phyloP scores from a whole-genome alignment of 306 rosid genomes.

The Citrullus mucosospermus region DNA sequence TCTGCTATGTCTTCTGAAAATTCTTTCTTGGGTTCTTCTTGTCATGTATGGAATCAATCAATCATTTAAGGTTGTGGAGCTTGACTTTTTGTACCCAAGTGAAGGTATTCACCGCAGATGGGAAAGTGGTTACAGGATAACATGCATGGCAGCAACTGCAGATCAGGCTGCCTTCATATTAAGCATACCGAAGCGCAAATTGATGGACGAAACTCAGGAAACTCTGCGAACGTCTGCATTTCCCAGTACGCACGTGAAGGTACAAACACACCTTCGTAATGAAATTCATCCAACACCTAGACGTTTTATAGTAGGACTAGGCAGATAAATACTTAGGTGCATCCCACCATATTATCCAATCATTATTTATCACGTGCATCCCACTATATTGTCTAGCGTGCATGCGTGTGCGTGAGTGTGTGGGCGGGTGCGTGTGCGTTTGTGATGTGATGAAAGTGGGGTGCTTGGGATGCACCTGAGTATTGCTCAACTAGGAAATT shows the following conservation, averaged over 20 bases:
- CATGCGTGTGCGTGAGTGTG: too few species aligned
- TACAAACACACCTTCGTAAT: constrained; percentile 12
- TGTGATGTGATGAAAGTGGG: too few species aligned
- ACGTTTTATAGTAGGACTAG: not conserved
- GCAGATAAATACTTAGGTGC: too few species aligned
- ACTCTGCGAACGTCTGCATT: constrained; percentile 89
- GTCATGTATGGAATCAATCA: not conserved
- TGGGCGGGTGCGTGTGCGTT: too few species aligned
- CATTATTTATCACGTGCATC: too few species aligned
- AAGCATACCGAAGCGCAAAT: constrained; percentile 83
- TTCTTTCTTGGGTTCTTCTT: not conserved
- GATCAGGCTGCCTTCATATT: constrained; percentile 94
- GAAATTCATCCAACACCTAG: not conserved
- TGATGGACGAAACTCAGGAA: constrained; percentile 80
- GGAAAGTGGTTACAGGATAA: constrained; percentile 80
- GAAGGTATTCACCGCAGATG: constrained; percentile 89
- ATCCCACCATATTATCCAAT: too few species aligned
- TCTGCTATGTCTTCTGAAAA: not conserved
- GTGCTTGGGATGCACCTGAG: too few species aligned
- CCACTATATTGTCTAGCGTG: too few species aligned
- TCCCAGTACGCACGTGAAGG: constrained; percentile 95
- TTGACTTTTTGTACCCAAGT: constrained; percentile 85
- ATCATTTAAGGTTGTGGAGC: constrained; percentile 69
- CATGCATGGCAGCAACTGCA: constrained; percentile 85
- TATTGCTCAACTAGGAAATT: not conserved